Percentiles rank a stretch among this genome's conserved stretches.
Conservation (phyloP, 331 rosid species). For the Quercus tomentella region DNA sequence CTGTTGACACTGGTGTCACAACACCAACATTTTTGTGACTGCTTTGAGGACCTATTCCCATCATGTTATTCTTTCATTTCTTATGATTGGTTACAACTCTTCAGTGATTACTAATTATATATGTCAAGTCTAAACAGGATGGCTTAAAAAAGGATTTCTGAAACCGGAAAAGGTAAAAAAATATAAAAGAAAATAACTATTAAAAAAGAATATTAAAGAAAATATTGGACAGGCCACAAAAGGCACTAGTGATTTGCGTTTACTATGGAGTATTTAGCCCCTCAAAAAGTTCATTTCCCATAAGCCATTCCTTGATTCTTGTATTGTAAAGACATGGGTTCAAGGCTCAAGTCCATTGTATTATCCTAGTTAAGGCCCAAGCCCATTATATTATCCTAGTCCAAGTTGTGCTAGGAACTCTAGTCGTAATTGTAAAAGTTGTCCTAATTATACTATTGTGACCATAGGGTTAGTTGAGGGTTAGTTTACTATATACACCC, state of each 20-base stretch:
- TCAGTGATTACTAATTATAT: neutral
- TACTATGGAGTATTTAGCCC: neutral
- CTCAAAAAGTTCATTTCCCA: neutral
- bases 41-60: neutral
- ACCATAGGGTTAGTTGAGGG: no score
- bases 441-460: no score
- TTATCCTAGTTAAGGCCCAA: no score
- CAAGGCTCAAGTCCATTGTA: no score
- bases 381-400: no score
- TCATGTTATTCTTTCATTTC: neutral
- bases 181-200: neutral
- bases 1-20: neutral
- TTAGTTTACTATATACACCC: no score
- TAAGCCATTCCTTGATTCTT: neutral
- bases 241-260: neutral
- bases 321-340: no score
- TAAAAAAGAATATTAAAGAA: neutral
- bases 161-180: neutral
- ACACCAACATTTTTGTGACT: neutral
- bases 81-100: neutral
- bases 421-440: no score
- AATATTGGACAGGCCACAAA: neutral
- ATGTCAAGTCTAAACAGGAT: neutral
- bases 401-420: no score
- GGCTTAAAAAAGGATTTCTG: neutral